Evolutionary conservation across 306 rosid species (phyloP), one percentile per base, ranked within the genome.

Genomic region (Pyrus betulifolia): DNA sequence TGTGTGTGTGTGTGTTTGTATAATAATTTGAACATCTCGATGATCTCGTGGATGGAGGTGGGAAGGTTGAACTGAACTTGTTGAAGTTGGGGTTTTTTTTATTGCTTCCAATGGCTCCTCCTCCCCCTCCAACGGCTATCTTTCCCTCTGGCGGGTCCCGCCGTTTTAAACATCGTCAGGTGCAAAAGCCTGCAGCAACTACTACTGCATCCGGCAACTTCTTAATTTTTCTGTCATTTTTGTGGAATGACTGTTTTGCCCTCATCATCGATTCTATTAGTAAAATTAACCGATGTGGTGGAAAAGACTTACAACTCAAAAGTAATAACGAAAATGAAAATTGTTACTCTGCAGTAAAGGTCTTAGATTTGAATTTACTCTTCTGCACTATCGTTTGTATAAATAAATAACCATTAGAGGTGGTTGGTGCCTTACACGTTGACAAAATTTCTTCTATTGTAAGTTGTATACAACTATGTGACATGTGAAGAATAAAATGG

Each of bases 71-170:
- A 5, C 17, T 49, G 55, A 55, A 21, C 13, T 8, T n/a, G 62
- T n/a, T n/a, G 62, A 57, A 57, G 62, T 57, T 57, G 5, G 62
- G 62, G 27, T 3, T 58, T 9, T 73, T 49, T 82, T 91, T 73
- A 74, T 75, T 84, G 81, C 84, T 15, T 40, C 79, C 75, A 8
- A 46, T 80, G 80, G 77, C 87, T 74, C 83, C 75, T 74, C 6
- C 62, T n/a, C 13, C 33, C 65, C 4, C 8, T 73, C 76, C 85
- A 90, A 90, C 95, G 92, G 92, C 92, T 90, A 86, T 74, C 82
- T 81, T 67, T 78, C 70, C 61, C 67, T 67, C 11, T n/a, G 70
- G 70, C 69, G 72, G 88, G 85, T n/a, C 86, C 87, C 79, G n/a
- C 60, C 78, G 63, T 12, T 12, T 57, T 4, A 3, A 57, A 57